Base-by-base conservation (phyloP, 768 basidiomycete genomes). In the Termitomyces sp. region DNA sequence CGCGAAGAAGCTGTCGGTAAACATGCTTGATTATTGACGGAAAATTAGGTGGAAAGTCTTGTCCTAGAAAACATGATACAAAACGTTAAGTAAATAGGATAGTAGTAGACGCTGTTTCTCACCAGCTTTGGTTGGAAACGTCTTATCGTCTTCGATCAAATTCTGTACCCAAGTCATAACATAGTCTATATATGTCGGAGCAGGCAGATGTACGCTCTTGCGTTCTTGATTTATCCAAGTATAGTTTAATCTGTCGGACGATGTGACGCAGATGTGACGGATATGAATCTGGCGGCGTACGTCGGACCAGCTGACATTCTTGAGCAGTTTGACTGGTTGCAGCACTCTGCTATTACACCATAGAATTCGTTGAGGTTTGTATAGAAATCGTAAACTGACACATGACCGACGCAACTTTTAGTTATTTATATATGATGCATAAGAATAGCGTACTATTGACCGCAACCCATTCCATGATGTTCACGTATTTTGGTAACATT, bases 121-220 rank as follows among this genome's bases (percentile, higher is more conserved):
- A 91, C 94, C 92, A 50, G 90, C 86, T 73, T 97, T 98, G 23
- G 96, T 98, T 8, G 96, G 96, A 75, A 98, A 98, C 37, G 88
- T 84, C 58, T 76, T 80, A 64, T 97, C 94, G 73, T 98, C 95
- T 66, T 98, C 93, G 35, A 98, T 80, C 32, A 97, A 78, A 66
- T 95, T 95, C 69, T 98, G 96, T 5, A 97, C 83, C 93, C 95
- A 98, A 19, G 95, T 94, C 90, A 98, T 94, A 54, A 98, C 96
- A 68, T 96, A 98, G 77, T 98, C 97, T 60, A 98, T 94, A 73
- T 98, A 98, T 9, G 93, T 94, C 5, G 95, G 93, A 14, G 96
- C 96, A 17, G 97, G 88, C 0, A 99, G 78, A 63, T 94, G 84
- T 32, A 98, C 90, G 59, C 85, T 88, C 68, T 94, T 94, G 52